Conservation (phyloP, 495 filamentous ascomycete genomes). For the Chaetomium fimeti region DNA sequence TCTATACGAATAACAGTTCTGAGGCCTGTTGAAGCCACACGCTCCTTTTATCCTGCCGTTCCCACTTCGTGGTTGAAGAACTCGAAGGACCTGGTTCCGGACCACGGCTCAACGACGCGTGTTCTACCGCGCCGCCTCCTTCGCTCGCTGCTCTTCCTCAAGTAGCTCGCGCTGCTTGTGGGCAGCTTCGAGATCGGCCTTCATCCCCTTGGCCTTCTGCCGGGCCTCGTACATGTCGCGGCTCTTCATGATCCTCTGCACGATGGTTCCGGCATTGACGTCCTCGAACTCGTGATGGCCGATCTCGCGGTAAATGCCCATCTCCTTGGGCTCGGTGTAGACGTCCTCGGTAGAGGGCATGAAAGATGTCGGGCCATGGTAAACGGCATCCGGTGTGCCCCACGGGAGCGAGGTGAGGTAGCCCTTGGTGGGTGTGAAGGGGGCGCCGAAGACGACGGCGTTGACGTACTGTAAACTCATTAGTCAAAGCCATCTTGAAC, state of each 20-base stretch:
- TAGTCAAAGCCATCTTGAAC: constrained; percentile 8
- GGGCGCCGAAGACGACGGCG: constrained; percentile 82
- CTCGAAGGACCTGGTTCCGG: not conserved
- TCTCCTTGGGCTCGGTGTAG: constrained; percentile 71
- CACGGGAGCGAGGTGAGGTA: constrained; percentile 76
- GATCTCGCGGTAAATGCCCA: constrained; percentile 77
- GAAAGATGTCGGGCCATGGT: constrained; percentile 91
- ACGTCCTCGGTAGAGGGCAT: constrained; percentile 86
- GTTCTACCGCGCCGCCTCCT: constrained; percentile 35
- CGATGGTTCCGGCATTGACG: constrained; percentile 91
- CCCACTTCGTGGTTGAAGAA: constrained; percentile 14
- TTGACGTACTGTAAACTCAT: constrained; percentile 67
- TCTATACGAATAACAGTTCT: not conserved
- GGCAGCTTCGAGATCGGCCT: constrained; percentile 68
- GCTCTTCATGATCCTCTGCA: constrained; percentile 81
- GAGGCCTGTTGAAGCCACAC: constrained; percentile 28
- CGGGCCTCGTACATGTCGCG: constrained; percentile 83
- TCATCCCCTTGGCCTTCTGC: constrained; percentile 83
- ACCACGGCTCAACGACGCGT: not conserved
- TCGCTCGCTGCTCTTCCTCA: constrained; percentile 51
- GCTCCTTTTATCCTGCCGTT: not conserved
- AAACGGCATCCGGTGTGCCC: constrained; percentile 76
- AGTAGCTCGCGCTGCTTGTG: constrained; percentile 53
- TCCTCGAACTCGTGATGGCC: constrained; percentile 71
- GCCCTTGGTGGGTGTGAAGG: constrained; percentile 71